Base-by-base conservation (phyloP, 345 rosid genomes). In the Passiflora organensis region DNA sequence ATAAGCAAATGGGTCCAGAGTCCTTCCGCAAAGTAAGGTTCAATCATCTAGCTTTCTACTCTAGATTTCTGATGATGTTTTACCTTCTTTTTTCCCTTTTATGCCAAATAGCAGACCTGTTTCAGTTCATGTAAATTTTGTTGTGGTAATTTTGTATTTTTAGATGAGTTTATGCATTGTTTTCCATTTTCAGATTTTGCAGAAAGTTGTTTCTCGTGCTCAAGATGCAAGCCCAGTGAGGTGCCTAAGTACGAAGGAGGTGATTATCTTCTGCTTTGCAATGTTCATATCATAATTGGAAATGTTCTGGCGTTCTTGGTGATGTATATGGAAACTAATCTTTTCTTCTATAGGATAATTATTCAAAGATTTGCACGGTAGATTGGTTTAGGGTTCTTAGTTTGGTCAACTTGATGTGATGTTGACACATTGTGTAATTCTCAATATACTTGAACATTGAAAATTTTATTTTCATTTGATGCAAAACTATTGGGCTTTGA, bases 1-100 rank as follows among this genome's bases (percentile, higher is more conserved):
- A 93, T 77, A 93, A 93, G 82, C 99, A 93, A 74, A 89, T 93
- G 99, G 99, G 99, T 51, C 90, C 99, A 1, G 96, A 93, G 65
- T 84, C 81, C 58, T 93, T 93, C 69, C 82, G 89, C 37, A 89
- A 83, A 75, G 99, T 93, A 81, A 69, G 83, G 20, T 4, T 63
- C 55, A 24, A 56, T 25, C 12, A 4, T n/a, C 65, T n/a, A 54
- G 48, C 57, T 56, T 63, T 39, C 57, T 44, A 20, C 46, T 1
- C 15, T 15, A 37, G 24, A 13, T 53, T 22, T 19, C 22, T 55
- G n/a, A 13, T 37, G 32, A n/a, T 56, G 19, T 36, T 15, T 43
- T 6, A 10, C 22, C 15, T 1, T 25, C n/a, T 32, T 5, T 36
- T 28, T 1, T 25, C n/a, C 21, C 2, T 36, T 28, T 3, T 3